Evolutionary conservation across 805 yeast species (phyloP).

Genomic region (Kregervanrija pseudodelftensis): DNA sequence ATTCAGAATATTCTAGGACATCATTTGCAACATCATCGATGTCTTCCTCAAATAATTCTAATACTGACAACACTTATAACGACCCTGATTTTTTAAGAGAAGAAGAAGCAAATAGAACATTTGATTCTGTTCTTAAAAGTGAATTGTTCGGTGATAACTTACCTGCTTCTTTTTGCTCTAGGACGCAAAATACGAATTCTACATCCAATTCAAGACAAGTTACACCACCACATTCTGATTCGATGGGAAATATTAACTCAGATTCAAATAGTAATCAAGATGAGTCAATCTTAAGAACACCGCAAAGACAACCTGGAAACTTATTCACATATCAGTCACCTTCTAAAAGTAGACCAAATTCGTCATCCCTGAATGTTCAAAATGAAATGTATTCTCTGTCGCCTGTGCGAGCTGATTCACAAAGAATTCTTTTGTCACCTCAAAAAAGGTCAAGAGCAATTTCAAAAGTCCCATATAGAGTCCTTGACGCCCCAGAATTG

Average conservation of each 20-base stretch:
- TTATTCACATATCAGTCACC: slow-evolving; percentile 73
- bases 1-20: slow-evolving; percentile 6
- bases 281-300: slow-evolving; percentile 22
- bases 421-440: slow-evolving; percentile 71
- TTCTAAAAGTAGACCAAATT: slow-evolving; percentile 51
- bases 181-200: slow-evolving; percentile 1
- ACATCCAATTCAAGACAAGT: slow-evolving; percentile 12
- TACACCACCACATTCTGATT: slow-evolving; percentile 18
- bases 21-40: slow-evolving; percentile 5
- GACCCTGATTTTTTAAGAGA: slow-evolving; percentile 65
- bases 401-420: slow-evolving; percentile 86
- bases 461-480: slow-evolving; percentile 83
- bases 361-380: slow-evolving; percentile 52
- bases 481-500: slow-evolving; percentile 90
- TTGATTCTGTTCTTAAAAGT: slow-evolving; percentile 76
- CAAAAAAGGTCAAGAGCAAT: slow-evolving; percentile 72
- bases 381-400: slow-evolving; percentile 74
- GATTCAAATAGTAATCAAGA: slow-evolving; percentile 6
- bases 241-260: background rate
- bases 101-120: slow-evolving; percentile 81
- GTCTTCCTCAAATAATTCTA: slow-evolving; percentile 1
- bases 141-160: slow-evolving; percentile 88
- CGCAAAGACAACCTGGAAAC: slow-evolving; percentile 38
- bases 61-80: slow-evolving; percentile 32
- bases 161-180: slow-evolving; percentile 31